Conservation (phyloP, 495 filamentous ascomycete genomes). For the Podospora appendiculata region DNA sequence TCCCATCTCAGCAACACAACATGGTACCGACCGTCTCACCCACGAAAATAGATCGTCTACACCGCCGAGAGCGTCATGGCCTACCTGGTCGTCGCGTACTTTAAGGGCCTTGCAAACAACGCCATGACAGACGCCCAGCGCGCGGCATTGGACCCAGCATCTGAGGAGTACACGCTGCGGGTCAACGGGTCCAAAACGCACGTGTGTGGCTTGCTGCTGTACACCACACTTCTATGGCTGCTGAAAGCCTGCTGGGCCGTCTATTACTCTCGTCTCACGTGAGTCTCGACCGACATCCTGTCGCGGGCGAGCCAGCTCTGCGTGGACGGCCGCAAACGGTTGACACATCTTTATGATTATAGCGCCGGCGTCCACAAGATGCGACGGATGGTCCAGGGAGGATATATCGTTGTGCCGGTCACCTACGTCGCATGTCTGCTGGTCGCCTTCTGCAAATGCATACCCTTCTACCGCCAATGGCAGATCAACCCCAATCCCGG, state of each 20-base stretch:
- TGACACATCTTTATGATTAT: too few relatives aligned
- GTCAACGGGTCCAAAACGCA: slow-evolving; percentile 52
- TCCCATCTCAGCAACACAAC: neutral
- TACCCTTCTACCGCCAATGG: slow-evolving; percentile 48
- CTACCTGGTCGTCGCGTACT: slow-evolving; percentile 19
- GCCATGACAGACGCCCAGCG: slow-evolving; percentile 45
- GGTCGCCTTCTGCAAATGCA: slow-evolving; percentile 28
- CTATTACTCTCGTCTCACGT: slow-evolving; percentile 53
- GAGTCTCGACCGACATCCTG: neutral
- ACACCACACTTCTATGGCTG: slow-evolving; percentile 47
- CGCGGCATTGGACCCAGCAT: slow-evolving; percentile 25
- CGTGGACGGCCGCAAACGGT: neutral
- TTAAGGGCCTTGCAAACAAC: slow-evolving; percentile 41
- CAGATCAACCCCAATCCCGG: slow-evolving; percentile 52
- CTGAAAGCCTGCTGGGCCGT: slow-evolving; percentile 51
- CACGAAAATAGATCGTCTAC: slow-evolving; percentile 25
- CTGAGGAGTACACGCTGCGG: slow-evolving; percentile 38
- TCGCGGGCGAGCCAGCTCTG: neutral
- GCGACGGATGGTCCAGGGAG: slow-evolving; percentile 37
- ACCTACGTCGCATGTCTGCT: slow-evolving; percentile 46
- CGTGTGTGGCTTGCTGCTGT: slow-evolving; percentile 49
- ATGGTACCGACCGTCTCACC: too few relatives aligned
- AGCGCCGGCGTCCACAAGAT: slow-evolving; percentile 32
- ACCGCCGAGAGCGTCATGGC: slow-evolving; percentile 27
- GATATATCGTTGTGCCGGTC: slow-evolving; percentile 33